Evolutionary conservation across 768 basidiomycete genomes (phyloP).

Genomic region (Auriculariales sp.): DNA sequence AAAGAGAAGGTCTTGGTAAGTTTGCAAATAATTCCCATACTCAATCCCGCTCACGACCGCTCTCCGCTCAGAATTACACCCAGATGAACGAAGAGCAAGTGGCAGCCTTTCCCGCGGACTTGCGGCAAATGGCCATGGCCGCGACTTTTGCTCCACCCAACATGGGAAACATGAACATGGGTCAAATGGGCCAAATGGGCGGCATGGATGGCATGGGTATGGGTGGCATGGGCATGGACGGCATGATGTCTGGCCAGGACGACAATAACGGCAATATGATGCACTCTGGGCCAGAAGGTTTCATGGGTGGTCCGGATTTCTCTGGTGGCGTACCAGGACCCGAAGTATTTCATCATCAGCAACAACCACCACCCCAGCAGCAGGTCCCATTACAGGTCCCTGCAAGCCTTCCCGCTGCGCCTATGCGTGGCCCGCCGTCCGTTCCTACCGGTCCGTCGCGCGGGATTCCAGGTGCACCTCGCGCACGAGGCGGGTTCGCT

Average conservation of each 20-base stretch:
- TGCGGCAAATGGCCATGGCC: constrained; percentile 79
- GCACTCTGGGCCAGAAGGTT: too few relatives aligned
- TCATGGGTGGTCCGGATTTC: too few relatives aligned
- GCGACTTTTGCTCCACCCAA: constrained; percentile 38
- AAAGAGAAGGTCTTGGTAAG: constrained; percentile 74
- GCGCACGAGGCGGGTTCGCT: neutral
- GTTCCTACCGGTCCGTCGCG: neutral
- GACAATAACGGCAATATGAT: too few relatives aligned
- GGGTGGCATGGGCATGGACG: constrained; percentile 37
- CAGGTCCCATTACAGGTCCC: neutral
- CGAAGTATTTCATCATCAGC: neutral
- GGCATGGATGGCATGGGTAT: constrained; percentile 49
- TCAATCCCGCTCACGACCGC: neutral
- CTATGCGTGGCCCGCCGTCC: constrained; percentile 1
- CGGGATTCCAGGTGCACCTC: neutral
- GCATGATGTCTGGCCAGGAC: constrained; percentile 24
- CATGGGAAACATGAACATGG: constrained; percentile 36
- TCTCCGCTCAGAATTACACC: constrained; percentile 48
- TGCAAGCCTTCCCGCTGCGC: neutral
- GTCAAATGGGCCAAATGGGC: constrained; percentile 48
- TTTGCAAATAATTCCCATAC: constrained; percentile 2
- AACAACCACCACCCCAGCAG: neutral
- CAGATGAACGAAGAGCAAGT: constrained; percentile 75
- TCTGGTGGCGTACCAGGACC: neutral
- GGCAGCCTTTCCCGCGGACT: constrained; percentile 60